Conservation (phyloP, 306 rosid genomes). For the Malus sylvestris region DNA sequence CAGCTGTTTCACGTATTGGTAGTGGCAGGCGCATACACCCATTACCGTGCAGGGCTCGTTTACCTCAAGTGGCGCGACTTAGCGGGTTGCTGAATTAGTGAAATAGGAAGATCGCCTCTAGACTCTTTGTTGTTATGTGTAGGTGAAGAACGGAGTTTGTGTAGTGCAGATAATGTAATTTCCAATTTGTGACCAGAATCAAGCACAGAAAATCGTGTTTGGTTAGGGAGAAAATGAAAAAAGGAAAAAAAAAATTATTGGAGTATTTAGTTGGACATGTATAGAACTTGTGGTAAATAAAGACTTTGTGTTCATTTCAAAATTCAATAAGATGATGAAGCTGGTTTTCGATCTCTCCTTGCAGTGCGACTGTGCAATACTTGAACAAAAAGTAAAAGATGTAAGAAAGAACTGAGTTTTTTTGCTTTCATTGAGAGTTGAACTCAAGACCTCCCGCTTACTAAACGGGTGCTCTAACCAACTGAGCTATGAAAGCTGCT, state of each 20-base stretch:
- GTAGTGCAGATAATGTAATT: neutral
- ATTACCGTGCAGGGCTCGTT: constrained; percentile 85
- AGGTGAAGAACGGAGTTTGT: neutral
- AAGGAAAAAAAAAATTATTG: neutral
- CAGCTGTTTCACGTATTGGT: constrained; percentile 81
- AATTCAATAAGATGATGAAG: neutral
- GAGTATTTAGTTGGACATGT: neutral
- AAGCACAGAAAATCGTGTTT: neutral
- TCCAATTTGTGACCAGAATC: neutral
- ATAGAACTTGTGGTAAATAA: neutral
- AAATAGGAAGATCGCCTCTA: constrained; percentile 3
- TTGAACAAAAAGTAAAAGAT: neutral
- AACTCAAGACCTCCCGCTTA: constrained; percentile 48
- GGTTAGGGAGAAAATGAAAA: neutral
- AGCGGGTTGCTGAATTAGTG: constrained; percentile 56
- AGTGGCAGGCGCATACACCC: constrained; percentile 88
- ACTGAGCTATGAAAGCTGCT: constrained; percentile 36
- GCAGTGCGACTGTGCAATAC: too few relatives aligned
- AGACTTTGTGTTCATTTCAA: neutral
- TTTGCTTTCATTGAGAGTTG: constrained; percentile 40
- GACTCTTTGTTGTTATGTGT: neutral
- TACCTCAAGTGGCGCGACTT: constrained; percentile 92
- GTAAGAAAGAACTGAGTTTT: rapidly evolving
- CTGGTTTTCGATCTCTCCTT: neutral
- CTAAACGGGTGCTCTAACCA: constrained; percentile 47